Base-by-base conservation (phyloP, 179 eudicot genomes). In the Silene noctiflora region DNA sequence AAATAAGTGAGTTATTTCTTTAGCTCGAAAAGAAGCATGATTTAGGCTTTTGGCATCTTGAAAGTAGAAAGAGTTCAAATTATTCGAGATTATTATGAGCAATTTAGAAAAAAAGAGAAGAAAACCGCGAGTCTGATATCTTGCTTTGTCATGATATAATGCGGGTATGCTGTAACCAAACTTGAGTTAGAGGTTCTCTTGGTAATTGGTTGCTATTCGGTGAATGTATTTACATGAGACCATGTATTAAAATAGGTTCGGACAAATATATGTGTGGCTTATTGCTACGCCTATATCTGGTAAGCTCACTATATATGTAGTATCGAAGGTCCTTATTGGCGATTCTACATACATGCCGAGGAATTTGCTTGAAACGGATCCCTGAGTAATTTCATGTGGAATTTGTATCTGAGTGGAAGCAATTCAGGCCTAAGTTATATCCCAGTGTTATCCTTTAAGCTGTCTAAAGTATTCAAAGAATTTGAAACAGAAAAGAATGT, bases 21-120 rank as follows among this genome's bases (percentile, higher is more conserved):
- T 22, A 20, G 65, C 65, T 64, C 11, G 67, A 24, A 12, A 64
- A 64, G n/a, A 64, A 14, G 66, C 59, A 29, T 67, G 72, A 51
- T 60, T 74, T 12, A 39, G 29, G 56, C 56, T 51, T 51, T 51
- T 51, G 56, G 56, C 44, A 17, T 48, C 76, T 68, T 64, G 6
- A 61, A 73, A 61, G 9, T 62, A 17, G 58, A 39, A 21, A 39
- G n/a, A 14, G 21, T 27, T n/a, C 6, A 59, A 55, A 42, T 59
- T 44, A 11, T 27, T 14, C 69, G 27, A 62, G n/a, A 75, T 3
- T 29, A 63, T 10, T 21, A 14, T 19, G 1, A 17, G 19, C 21
- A 16, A 21, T 48, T 39, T 39, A 6, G 11, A 20, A 33, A 33
- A 12, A 61, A 7, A 11, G 22, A 46, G 39, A 12, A 44, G 21